Conservation (phyloP, 1,139 yeast species). For the Yamadazyma membranifaciens region DNA sequence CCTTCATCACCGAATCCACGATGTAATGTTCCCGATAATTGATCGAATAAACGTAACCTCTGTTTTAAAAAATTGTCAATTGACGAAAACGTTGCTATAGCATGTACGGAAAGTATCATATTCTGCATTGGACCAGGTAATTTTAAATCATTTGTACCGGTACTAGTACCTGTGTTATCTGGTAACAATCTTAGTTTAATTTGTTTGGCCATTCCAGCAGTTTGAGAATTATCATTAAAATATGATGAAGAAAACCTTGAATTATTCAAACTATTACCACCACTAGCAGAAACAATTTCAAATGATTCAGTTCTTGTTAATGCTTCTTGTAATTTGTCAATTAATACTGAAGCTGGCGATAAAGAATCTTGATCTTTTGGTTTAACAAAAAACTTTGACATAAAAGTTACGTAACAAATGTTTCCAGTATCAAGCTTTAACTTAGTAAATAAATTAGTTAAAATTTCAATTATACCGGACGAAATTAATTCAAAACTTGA, state of each 20-base stretch:
- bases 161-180: conserved; percentile 15
- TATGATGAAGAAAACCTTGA: conserved; percentile 11
- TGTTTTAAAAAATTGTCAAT: conserved; percentile 61
- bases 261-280: conserved; percentile 4
- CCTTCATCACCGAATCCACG: conserved; percentile 9
- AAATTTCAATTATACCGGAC: conserved; percentile 58
- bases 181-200: conserved; percentile 54
- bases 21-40: conserved; percentile 8
- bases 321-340: conserved; percentile 68
- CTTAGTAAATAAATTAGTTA: conserved; percentile 41
- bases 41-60: conserved; percentile 26
- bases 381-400: conserved; percentile 40
- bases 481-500: conserved; percentile 78
- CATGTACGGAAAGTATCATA: conserved; percentile 72
- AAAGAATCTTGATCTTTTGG: conserved; percentile 16
- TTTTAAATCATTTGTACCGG: conserved; percentile 15
- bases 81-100: conserved; percentile 80
- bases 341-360: conserved; percentile 21
- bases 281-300: conserved; percentile 63
- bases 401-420: conserved; percentile 45
- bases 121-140: conserved; percentile 34
- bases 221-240: conserved; percentile 27
- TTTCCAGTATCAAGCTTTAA: conserved; percentile 24
- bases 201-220: conserved; percentile 72
- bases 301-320: conserved; percentile 75